These are phyloP conservation scores for Pseudonitzschia delicatissima DNA, from an alignment of 108 stramenopile genomes.

Conservation along the genomic window DNA sequence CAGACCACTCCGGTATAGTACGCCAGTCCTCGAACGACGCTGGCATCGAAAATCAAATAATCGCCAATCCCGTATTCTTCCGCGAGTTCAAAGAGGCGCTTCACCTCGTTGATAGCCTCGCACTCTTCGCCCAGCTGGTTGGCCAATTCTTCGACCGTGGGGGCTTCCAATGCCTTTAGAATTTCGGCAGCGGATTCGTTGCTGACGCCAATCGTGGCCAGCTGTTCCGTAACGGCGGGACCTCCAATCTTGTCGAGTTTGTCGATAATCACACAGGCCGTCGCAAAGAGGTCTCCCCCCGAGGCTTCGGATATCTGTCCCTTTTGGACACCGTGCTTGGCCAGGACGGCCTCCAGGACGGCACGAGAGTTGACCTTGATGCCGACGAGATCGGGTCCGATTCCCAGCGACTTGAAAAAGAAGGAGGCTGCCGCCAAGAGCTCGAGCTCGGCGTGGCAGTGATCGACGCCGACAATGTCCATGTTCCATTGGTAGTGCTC, in stretches of 20 bases:
- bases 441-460: conserved; percentile 93
- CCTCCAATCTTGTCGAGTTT: conserved; percentile 96
- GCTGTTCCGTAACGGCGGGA: conserved; percentile 76
- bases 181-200: conserved; percentile 69
- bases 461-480: conserved; percentile 88
- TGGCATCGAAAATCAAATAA: conserved; percentile 92
- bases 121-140: conserved; percentile 76
- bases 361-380: conserved; percentile 94
- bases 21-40: conserved; percentile 93
- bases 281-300: conserved; percentile 85
- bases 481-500: conserved; percentile 99
- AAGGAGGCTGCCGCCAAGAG: conserved; percentile 82
- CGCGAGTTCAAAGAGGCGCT: conserved; percentile 73
- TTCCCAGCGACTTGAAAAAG: conserved; percentile 86
- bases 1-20: conserved; percentile 98
- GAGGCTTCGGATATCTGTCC: conserved; percentile 18
- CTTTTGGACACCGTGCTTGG: conserved; percentile 82
- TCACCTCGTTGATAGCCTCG: conserved; percentile 76
- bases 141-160: conserved; percentile 75
- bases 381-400: conserved; percentile 87
- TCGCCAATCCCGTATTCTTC: conserved; percentile 86
- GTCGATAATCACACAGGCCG: conserved; percentile 95
- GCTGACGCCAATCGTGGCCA: conserved; percentile 54
- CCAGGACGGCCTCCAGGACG: conserved; percentile 85
- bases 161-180: conserved; percentile 65